These are phyloP conservation scores for Triglochin maritima DNA, from an alignment of 106 monocot species.

Conservation along the genomic window DNA sequence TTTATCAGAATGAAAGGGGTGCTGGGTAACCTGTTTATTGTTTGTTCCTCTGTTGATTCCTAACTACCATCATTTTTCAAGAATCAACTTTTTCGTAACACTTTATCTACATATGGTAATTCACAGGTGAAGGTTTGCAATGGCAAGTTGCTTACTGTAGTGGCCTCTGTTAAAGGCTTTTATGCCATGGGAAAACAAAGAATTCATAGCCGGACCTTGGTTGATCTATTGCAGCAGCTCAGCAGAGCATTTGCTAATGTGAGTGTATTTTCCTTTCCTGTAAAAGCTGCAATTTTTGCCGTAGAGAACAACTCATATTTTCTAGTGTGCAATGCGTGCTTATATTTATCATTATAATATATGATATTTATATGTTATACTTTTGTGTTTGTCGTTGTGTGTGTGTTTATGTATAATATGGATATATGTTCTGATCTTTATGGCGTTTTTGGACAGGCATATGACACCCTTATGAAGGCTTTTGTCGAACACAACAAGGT, in stretches of 20 bases:
- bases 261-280: constrained; percentile 13
- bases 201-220: constrained; percentile 48
- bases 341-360: too few relatives aligned
- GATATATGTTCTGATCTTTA: background rate
- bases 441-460: constrained; percentile 48
- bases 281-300: background rate
- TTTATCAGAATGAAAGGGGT: too few relatives aligned
- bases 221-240: constrained; percentile 75
- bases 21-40: too few relatives aligned
- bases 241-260: constrained; percentile 87
- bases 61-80: too few relatives aligned
- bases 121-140: constrained; percentile 91
- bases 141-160: constrained; percentile 56
- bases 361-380: background rate
- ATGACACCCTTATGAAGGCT: constrained; percentile 81
- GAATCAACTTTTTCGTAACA: too few relatives aligned
- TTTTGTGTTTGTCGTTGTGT: background rate
- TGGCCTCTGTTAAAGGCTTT: constrained; percentile 67
- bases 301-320: too few relatives aligned
- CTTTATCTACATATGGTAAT: background rate
- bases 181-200: constrained; percentile 36
- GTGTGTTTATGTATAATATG: background rate
- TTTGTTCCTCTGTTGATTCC: too few relatives aligned
- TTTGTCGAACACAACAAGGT: constrained; percentile 98
- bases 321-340: too few relatives aligned